Evolutionary conservation across 108 stramenopile species (phyloP).

Genomic region (Discostella pseudostelligera): DNA sequence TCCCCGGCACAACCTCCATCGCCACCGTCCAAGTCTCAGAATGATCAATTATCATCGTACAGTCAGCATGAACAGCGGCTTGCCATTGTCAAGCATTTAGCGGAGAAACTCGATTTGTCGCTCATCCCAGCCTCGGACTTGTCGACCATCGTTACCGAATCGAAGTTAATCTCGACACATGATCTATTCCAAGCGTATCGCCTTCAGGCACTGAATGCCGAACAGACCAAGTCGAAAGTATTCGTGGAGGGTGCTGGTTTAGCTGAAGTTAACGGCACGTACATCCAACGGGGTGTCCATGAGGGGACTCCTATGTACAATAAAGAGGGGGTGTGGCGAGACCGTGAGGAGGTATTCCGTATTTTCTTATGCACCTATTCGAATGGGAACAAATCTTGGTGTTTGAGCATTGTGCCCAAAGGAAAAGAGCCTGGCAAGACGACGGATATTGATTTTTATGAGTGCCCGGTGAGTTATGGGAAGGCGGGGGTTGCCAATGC

Average conservation of each 20-base stretch:
- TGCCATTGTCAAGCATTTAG: conserved; percentile 22
- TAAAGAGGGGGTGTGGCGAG: conserved; percentile 56
- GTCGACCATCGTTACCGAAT: conserved; percentile 30
- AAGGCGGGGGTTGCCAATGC: conserved; percentile 8
- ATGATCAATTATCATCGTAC: conserved; percentile 15
- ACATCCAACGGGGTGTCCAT: conserved; percentile 61
- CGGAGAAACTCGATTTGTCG: conserved; percentile 39
- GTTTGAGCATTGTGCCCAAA: conserved; percentile 82
- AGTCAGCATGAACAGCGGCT: conserved; percentile 23
- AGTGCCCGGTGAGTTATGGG: conserved; percentile 43
- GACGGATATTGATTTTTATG: conserved; percentile 86
- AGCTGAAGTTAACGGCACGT: conserved; percentile 72
- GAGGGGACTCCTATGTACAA: conserved; percentile 66
- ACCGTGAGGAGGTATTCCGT: conserved; percentile 42
- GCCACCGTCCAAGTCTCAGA: conserved; percentile 6
- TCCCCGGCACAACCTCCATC: background rate
- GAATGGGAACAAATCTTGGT: conserved; percentile 87
- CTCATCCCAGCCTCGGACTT: conserved; percentile 46
- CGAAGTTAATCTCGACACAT: conserved; percentile 28
- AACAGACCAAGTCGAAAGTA: conserved; percentile 50
- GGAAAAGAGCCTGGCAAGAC: conserved; percentile 74
- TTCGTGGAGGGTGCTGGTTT: conserved; percentile 77
- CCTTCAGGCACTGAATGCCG: conserved; percentile 43
- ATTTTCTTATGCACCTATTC: conserved; percentile 82
- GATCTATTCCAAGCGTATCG: conserved; percentile 42